phyloP scores from a whole-genome alignment of 2,329 filamentous ascomycete genomes.

The Cryphonectria radicalis region DNA sequence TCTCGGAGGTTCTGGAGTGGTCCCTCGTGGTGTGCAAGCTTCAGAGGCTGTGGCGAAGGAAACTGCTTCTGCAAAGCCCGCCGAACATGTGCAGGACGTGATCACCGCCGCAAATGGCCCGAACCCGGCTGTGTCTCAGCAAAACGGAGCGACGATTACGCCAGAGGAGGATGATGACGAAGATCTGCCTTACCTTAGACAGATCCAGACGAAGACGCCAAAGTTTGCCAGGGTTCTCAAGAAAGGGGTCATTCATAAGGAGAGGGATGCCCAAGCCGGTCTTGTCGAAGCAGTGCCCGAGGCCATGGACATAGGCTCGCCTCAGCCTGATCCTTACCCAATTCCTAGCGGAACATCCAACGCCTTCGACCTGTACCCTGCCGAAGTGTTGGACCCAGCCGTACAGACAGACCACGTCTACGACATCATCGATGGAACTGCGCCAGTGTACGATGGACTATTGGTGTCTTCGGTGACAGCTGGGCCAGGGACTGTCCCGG shows the following conservation, averaged over 20 bases:
- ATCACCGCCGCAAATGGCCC: not conserved
- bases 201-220: conserved; percentile 15
- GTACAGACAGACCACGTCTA: not conserved
- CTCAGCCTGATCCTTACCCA: not conserved
- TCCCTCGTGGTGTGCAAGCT: conserved; percentile 25
- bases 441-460: not conserved
- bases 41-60: conserved; percentile 26
- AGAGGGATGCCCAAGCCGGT: not conserved
- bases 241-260: not conserved
- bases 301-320: not conserved
- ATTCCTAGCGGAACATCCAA: not conserved
- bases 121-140: not conserved
- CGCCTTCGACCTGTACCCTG: conserved; percentile 20
- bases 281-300: not conserved
- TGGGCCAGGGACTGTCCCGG: not conserved
- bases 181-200: conserved; percentile 27
- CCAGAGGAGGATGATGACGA: conserved; percentile 22
- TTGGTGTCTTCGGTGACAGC: not conserved
- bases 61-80: conserved; percentile 13
- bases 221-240: not conserved
- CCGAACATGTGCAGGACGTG: not conserved
- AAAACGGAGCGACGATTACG: not conserved
- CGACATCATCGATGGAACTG: not conserved
- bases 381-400: conserved; percentile 17
- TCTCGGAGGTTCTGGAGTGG: conserved; percentile 5